Evolutionary conservation across 1,284 basidiomycete genomes (phyloP), one percentile per base, ranked within the genome.

Genomic region (Chalciporus sp.): DNA sequence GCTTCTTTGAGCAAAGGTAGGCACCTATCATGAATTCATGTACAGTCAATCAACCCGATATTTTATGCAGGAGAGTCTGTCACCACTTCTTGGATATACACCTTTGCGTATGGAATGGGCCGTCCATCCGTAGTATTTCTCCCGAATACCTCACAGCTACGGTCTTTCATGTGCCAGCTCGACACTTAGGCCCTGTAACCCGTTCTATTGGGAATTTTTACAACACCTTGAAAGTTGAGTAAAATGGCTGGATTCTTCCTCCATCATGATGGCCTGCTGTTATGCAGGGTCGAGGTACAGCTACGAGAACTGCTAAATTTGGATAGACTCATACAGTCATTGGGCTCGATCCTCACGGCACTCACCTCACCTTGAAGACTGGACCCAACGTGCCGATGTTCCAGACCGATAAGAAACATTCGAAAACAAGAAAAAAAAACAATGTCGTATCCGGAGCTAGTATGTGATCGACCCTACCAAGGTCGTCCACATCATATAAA

Each of bases 401-500:
- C 47, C 47, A 48, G 47, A 40, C 37, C 23, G 8, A 7, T 19
- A 45, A 23, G 6, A 7, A 19, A 31, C 28, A 45, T 33, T 26
- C 37, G 16, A 48, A 16, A 19, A 41, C 23, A 14, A 41, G 29
- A 27, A 20, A 37, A 47, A 40, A 48, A 48, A 41, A 48, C 23
- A 23, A 23, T 23, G 14, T 6, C 35, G 20, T n/a, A n/a, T 29
- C 6, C n/a, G 39, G 37, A 16, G 33, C 16, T 19, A 47, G 2
- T 39, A 8, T 10, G 39, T 39, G n/a, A n/a, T n/a, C 16, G 39
- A n/a, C 37, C 47, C 27, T 19, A 12, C 9, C 16, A 23, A n/a
- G 17, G 35, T 10, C 11, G 16, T 2, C 27, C 19, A 42, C 48
- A 57, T 29, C 29, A 41, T 61, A 60, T 60, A 60, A 60, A 59